Evolutionary conservation across 2,329 filamentous ascomycete species (phyloP).

Genomic region (Torrubiella hemipterigena): DNA sequence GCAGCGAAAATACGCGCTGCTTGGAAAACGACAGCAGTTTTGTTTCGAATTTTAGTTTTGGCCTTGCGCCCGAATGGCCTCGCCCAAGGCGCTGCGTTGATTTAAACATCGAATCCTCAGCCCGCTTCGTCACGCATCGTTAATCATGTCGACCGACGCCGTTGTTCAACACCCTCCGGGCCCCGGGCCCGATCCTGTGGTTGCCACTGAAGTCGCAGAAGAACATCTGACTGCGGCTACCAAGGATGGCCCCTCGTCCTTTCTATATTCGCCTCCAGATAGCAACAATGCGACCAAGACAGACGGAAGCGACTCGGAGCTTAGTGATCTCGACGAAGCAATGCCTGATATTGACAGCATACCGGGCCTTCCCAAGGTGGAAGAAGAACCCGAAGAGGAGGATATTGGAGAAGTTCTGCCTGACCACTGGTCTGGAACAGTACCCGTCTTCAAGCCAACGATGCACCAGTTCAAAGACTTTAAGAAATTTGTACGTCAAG

Average conservation of each 20-base stretch:
- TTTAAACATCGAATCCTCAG: no score
- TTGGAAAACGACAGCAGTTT: no score
- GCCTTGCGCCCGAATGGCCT: slow-evolving; percentile 35
- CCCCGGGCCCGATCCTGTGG: slow-evolving; percentile 9
- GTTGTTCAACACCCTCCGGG: slow-evolving; percentile 5
- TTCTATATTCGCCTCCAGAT: slow-evolving; percentile 51
- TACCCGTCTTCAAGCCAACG: slow-evolving; percentile 89
- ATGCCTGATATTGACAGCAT: slow-evolving; percentile 13
- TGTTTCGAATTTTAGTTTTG: no score
- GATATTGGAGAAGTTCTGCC: slow-evolving; percentile 72
- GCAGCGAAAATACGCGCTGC: no score
- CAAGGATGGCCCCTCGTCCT: slow-evolving; percentile 19
- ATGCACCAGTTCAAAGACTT: slow-evolving; percentile 95
- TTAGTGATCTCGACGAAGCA: slow-evolving; percentile 53
- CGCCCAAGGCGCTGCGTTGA: no score
- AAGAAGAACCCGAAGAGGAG: slow-evolving; percentile 27
- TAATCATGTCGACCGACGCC: slow-evolving; percentile 8
- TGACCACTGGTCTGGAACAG: slow-evolving; percentile 80
- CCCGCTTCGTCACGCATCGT: no score
- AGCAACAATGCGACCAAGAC: slow-evolving; percentile 49
- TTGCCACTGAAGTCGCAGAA: slow-evolving; percentile 16
- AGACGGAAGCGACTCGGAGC: slow-evolving; percentile 50
- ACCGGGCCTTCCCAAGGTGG: slow-evolving; percentile 12
- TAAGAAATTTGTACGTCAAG: slow-evolving; percentile 75
- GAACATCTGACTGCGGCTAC: slow-evolving; percentile 16